phyloP scores from a whole-genome alignment of 139 green algal species.

The Edaphochlamys debaryana region DNA sequence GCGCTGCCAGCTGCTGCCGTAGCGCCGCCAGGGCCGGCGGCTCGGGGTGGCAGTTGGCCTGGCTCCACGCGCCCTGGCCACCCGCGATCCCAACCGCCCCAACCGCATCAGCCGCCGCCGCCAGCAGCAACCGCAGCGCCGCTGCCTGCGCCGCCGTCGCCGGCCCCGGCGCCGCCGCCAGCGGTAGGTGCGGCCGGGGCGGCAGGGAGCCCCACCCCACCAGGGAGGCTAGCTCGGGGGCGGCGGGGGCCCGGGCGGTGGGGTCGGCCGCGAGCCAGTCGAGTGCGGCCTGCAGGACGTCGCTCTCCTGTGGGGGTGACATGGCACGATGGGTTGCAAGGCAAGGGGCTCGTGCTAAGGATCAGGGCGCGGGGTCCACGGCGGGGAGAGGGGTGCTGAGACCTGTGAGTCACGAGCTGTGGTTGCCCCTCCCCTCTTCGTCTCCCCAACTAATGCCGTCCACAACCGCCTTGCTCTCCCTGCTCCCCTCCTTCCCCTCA shows the following conservation, averaged over 20 bases:
- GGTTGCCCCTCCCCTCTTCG: no score
- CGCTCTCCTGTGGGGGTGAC: background rate
- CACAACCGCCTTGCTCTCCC: no score
- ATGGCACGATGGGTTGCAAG: background rate
- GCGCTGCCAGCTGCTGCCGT: background rate
- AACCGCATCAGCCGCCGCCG: background rate
- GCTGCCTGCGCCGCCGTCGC: background rate
- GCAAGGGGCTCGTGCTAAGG: no score
- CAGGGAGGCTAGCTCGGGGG: background rate
- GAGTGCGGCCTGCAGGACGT: slow-evolving; percentile 8
- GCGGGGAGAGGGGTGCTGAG: no score
- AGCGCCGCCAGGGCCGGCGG: background rate
- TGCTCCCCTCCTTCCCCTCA: no score
- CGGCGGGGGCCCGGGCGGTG: background rate
- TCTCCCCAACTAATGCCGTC: no score
- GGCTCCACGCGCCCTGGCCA: background rate
- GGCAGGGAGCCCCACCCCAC: slow-evolving; percentile 6
- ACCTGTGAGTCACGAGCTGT: no score
- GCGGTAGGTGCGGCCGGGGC: background rate
- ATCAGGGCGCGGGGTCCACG: no score
- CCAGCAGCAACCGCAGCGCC: background rate
- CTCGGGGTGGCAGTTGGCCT: background rate
- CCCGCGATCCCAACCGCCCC: background rate
- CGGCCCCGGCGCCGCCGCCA: background rate
- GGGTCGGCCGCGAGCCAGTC: slow-evolving; percentile 24